Base-by-base conservation (phyloP, 208 protist species). In the Histomonas meleagridis region DNA sequence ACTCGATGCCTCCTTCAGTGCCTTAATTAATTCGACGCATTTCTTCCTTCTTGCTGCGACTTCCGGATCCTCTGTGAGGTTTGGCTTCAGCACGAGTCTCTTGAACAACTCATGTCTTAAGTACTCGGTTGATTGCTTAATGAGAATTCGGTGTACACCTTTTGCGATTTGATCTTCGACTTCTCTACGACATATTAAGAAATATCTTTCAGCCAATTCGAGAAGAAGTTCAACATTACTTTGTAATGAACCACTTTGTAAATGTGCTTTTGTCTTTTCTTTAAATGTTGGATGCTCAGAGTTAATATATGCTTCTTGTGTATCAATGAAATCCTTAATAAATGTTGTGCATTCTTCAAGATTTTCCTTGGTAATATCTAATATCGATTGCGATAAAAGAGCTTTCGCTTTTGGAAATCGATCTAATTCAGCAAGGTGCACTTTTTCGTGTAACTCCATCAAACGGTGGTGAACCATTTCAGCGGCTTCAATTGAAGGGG, bases 31-130 rank as follows among this genome's bases (percentile, higher is more conserved):
- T 86, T 94, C 79, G 51, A 90, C 53, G 43, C 70, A 62, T 43
- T 92, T 65, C 0, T 2, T 28, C 35, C 94, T 76, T 92, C 94
- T 95, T 43, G 92, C 40, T 23, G 72, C 86, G 70, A 95, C 76
- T 48, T 72, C 53, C 10, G 93, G 92, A 90, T 95, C 92, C 93
- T 95, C 94, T 53, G 32, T 18, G 18, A 72, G 32, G 40, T 72
- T 32, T 40, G 65, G 65, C 21, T 43, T 1, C 32, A 32, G 32
- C 1, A 72, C 65, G 65, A 72, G 65, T 18, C 32, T 5, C 3
- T 2, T 4, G 65, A 72, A 72, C 32, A 72, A 32, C 32, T 26
- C 32, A 43, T 43, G 7, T 72, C 65, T 72, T 26, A 43, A 72
- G 32, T 26, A 43, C 32, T 72, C 65, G n/a, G 40, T 32, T 23